Base-by-base conservation (phyloP, 2,329 filamentous ascomycete species). In the Tothia fuscella region DNA sequence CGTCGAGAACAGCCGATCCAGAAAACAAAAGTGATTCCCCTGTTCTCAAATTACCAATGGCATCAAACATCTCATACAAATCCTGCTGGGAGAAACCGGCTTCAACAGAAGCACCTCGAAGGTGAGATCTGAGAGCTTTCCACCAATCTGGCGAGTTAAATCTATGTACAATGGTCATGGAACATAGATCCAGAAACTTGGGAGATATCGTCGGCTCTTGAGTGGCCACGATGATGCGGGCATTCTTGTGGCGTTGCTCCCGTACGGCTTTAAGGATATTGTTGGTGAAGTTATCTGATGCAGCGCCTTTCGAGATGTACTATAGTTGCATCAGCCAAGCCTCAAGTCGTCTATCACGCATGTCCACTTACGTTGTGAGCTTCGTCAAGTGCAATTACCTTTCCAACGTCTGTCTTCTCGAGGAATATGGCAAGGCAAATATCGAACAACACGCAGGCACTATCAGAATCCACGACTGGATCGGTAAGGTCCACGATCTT, bases 171-270 rank as follows among this genome's bases (percentile, higher is more conserved):
- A 87, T 67, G 0, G 76, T 81, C n/a, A 82, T 62, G 1, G 74
- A 78, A 55, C 78, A 86, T 0, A 89, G 63, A 41, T 85, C 80
- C 0, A 89, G 66, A 0, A 91, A 67, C 13, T 70, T 67, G 0
- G 76, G 74, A 0, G 78, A 79, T 3, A 88, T 68, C 0, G 80
- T 84, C 0, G 82, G 83, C 51, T 89, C 83, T 53, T 91, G 82
- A 0, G 82, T 89, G 0, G 81, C 78, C 24, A 89, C 78, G 31
- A 89, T 54, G 4, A 87, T 66, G 1, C 82, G 70, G 0, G 72
- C 67, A 1, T 70, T 82, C 1, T 77, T 59, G 52, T 89, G 83
- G 0, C 82, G 75, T 56, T 89, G 82, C 14, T 80, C 65, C n/a
- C 37, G 37, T 4, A 40, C 37, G 5, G 37, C 28, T 22, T 40